Conservation (phyloP, 2,329 filamentous ascomycete species). For the Neurospora sp. region DNA sequence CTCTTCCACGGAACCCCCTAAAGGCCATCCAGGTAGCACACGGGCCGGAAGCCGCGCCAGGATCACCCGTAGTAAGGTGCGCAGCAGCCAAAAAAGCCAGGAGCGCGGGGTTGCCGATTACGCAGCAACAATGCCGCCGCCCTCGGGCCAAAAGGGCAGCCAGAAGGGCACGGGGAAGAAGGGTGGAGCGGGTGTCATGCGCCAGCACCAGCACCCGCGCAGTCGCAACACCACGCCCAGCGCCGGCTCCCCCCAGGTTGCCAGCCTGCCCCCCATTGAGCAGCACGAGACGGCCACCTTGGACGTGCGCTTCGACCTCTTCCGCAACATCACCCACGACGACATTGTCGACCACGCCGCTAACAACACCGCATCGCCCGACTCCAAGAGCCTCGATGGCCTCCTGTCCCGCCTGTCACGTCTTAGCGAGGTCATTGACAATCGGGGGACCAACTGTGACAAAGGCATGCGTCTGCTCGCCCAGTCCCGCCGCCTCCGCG, state of each 20-base stretch:
- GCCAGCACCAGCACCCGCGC: constrained; percentile 52
- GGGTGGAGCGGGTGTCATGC: constrained; percentile 44
- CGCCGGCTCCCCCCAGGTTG: constrained; percentile 34
- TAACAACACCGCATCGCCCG: constrained; percentile 47
- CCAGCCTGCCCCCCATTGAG: constrained; percentile 44
- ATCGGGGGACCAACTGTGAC: constrained; percentile 58
- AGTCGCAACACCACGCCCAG: constrained; percentile 73
- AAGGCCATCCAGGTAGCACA: not conserved
- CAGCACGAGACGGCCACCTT: constrained; percentile 55
- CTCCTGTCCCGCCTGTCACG: constrained; percentile 54
- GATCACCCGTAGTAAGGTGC: constrained; percentile 9
- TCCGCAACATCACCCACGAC: constrained; percentile 54
- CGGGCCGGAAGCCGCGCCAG: not conserved
- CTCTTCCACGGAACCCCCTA: not conserved
- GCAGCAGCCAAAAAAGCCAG: constrained; percentile 2
- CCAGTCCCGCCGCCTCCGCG: constrained; percentile 51
- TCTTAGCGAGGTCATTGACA: constrained; percentile 57
- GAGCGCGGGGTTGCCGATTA: not conserved
- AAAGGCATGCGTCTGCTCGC: constrained; percentile 63
- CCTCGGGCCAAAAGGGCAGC: constrained; percentile 27
- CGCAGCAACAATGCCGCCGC: constrained; percentile 41
- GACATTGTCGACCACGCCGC: constrained; percentile 57
- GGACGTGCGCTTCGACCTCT: constrained; percentile 49
- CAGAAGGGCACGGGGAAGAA: constrained; percentile 60
- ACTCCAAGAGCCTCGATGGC: constrained; percentile 53